phyloP scores from a whole-genome alignment of 2,329 filamentous ascomycete genomes.

The Stylonectria norvegica region DNA sequence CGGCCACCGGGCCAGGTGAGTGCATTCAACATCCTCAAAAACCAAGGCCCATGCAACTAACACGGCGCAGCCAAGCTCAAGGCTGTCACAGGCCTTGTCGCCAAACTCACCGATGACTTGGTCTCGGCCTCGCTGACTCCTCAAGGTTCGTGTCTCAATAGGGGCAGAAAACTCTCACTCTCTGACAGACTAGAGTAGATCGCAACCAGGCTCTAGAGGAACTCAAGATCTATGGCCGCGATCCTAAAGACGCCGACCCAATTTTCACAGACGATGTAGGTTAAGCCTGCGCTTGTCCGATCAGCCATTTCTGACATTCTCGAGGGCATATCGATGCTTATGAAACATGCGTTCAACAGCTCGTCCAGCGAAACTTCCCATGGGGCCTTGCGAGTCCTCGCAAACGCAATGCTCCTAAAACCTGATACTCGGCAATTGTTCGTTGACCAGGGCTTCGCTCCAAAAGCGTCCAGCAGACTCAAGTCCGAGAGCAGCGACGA shows the following conservation, averaged over 20 bases:
- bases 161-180: conserved; percentile 1
- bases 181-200: conserved; percentile 47
- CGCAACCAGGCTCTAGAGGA: conserved; percentile 60
- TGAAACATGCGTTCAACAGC: conserved; percentile 69
- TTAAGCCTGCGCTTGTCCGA: background rate
- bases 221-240: conserved; percentile 66
- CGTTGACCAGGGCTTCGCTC: conserved; percentile 47
- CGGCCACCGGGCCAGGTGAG: conserved; percentile 43
- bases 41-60: conserved; percentile 11
- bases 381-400: conserved; percentile 77
- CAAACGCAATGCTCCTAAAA: conserved; percentile 64
- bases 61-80: conserved; percentile 57
- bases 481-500: conserved; percentile 74
- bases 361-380: conserved; percentile 61
- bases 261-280: conserved; percentile 78
- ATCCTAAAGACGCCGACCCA: conserved; percentile 67
- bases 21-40: conserved; percentile 3
- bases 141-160: conserved; percentile 45
- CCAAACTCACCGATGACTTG: conserved; percentile 60
- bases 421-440: conserved; percentile 42
- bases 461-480: conserved; percentile 66
- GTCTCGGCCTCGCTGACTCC: conserved; percentile 55
- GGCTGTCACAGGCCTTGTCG: conserved; percentile 63
- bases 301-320: conserved; percentile 2
- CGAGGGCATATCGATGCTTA: conserved; percentile 72